Evolutionary conservation across 306 rosid genomes (phyloP).

Genomic region (Vigna radiata): DNA sequence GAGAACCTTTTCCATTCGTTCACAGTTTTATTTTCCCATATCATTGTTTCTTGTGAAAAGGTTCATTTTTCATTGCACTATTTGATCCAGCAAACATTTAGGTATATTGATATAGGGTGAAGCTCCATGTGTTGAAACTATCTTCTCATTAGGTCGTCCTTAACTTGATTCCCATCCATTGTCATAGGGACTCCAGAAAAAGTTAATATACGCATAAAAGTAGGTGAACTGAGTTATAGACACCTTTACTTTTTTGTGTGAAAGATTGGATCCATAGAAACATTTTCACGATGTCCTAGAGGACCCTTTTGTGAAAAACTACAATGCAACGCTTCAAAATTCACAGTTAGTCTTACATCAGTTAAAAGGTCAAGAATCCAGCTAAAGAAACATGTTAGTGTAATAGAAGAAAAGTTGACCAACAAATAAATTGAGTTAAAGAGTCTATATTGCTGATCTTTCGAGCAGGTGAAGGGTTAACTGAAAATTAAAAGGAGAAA

Average conservation of each 20-base stretch:
- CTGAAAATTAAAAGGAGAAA: not conserved
- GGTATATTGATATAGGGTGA: not conserved
- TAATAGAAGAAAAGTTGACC: conserved; percentile 1
- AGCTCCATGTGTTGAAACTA: conserved; percentile 16
- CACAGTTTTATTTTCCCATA: not conserved
- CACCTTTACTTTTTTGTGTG: conserved; percentile 4
- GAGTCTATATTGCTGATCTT: not conserved
- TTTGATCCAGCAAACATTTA: conserved; percentile 6
- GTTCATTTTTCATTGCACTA: not conserved
- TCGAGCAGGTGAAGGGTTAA: not conserved
- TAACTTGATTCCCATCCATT: not conserved
- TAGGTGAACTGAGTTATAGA: not conserved
- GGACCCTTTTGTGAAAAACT: not conserved
- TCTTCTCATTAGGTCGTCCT: conserved; percentile 3
- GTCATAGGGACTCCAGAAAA: conserved; percentile 4
- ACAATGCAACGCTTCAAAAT: conserved; percentile 10
- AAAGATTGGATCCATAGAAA: not conserved
- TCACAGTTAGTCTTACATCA: not conserved
- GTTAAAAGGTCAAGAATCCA: not conserved
- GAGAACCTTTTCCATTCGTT: not conserved
- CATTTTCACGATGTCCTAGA: not conserved
- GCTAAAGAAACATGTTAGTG: not conserved
- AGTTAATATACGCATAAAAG: not conserved
- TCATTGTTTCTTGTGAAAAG: conserved; percentile 15
- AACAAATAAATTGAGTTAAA: conserved; percentile 1